These are phyloP conservation scores for Wickerhamiella siamensis DNA, from an alignment of 805 yeast species.

Conservation along the genomic window DNA sequence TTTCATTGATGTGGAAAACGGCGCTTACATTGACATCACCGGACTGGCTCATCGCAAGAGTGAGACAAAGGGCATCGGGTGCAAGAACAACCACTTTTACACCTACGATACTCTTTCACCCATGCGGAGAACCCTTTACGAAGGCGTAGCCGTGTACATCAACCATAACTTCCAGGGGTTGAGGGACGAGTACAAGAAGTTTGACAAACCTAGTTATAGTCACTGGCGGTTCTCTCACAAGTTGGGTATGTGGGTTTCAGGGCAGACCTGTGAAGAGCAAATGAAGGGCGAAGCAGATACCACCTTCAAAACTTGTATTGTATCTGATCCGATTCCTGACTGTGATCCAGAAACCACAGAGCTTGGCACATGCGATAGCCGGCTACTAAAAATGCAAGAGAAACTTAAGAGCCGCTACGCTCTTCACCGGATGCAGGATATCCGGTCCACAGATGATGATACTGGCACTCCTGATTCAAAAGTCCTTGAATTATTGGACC, in stretches of 20 bases:
- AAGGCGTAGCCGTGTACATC: constrained; percentile 36
- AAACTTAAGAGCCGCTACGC: neutral
- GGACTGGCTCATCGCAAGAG: constrained; percentile 29
- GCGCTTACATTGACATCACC: constrained; percentile 43
- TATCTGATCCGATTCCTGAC: neutral
- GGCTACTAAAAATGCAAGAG: neutral
- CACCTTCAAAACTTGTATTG: neutral
- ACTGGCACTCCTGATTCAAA: neutral
- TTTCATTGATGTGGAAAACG: constrained; percentile 46
- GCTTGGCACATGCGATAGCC: neutral
- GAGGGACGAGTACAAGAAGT: constrained; percentile 26
- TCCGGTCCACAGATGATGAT: neutral
- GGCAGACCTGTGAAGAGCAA: constrained; percentile 1
- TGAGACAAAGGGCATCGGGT: constrained; percentile 24
- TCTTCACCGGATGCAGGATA: neutral
- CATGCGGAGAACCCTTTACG: constrained; percentile 39
- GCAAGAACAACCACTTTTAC: constrained; percentile 46
- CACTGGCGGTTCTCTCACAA: constrained; percentile 12
- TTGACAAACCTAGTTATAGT: constrained; percentile 14
- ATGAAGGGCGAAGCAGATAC: neutral
- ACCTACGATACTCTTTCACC: constrained; percentile 37
- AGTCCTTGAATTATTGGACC: neutral
- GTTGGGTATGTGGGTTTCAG: constrained; percentile 11
- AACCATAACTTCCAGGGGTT: constrained; percentile 21
- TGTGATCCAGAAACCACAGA: neutral